Evolutionary conservation across 1,284 basidiomycete species (phyloP), one percentile per base, ranked within the genome.

Genomic region (Trametes hirsuta): DNA sequence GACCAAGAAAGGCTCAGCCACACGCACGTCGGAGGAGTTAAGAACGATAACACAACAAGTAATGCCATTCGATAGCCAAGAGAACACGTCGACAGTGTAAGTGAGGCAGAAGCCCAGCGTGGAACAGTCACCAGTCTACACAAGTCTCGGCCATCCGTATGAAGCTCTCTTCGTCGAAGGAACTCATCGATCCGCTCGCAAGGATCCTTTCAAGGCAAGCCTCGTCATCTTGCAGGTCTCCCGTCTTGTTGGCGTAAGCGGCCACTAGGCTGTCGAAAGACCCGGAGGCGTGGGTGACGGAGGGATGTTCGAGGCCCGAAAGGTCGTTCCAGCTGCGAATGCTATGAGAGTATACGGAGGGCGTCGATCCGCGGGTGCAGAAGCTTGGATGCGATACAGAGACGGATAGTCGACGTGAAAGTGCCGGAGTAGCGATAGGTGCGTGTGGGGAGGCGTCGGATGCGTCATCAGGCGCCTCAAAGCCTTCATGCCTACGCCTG

Each of bases 121-220:
- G 12, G 8, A 40, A 6, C 18, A 41, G 25, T 66, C 58, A 69
- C 66, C 66, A 68, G 25, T 57, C 66, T 14, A 68, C 55, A 9
- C 51, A 46, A 6, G 35, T 34, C 42, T 63, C 57, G 11, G 66
- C 66, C 58, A 69, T 66, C 15, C 63, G 66, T 25, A 66, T 40
- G 53, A 69, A 68, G 55, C 68, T 69, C 6, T 63, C 66, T 48
- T 66, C 66, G 55, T 67, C 57, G 51, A 68, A 61, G 3, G 66
- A 66, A 45, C 55, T 61, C 10, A 44, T 30, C 6, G 55, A 57
- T 11, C n/a, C 14, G 44, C 30, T 42, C 18, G 25, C 44, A 1
- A 48, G 36, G 8, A 55, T 37, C 36, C 36, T 55, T 18, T 24
- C n/a, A 24, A 14, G 25, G 52, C 34, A 10, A 21, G 34, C n/a